Evolutionary conservation across 306 rosid genomes (phyloP).

Genomic region (Nissolia schottii): DNA sequence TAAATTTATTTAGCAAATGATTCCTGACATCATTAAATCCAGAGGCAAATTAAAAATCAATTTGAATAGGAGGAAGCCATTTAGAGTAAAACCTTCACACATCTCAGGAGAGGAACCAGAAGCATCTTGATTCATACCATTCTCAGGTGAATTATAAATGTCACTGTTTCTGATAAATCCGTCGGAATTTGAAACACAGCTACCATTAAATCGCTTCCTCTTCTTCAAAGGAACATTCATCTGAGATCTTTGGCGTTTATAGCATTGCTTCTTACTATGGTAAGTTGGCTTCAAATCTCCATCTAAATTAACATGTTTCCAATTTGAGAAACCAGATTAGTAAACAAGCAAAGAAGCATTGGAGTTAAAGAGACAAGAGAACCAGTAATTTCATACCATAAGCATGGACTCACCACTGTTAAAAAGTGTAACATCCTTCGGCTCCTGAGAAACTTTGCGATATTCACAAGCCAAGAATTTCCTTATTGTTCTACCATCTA

Average conservation of each 20-base stretch:
- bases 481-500: constrained; percentile 51
- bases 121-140: constrained; percentile 40
- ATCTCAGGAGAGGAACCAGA: constrained; percentile 38
- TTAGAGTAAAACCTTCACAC: constrained; percentile 36
- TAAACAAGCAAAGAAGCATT: neutral
- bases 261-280: constrained; percentile 45
- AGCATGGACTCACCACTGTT: constrained; percentile 43
- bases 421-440: constrained; percentile 34
- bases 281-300: constrained; percentile 42
- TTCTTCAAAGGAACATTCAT: constrained; percentile 73
- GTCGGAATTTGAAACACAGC: constrained; percentile 34
- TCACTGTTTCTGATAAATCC: constrained; percentile 38
- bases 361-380: neutral
- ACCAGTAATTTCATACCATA: neutral
- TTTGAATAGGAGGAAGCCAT: constrained; percentile 9
- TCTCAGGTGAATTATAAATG: constrained; percentile 38
- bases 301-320: constrained; percentile 35
- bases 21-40: neutral
- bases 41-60: constrained; percentile 9
- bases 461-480: constrained; percentile 60
- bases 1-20: constrained; percentile 16
- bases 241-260: constrained; percentile 61
- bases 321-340: neutral
- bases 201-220: constrained; percentile 50
- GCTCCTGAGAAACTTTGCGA: constrained; percentile 50